Evolutionary conservation across 208 protist genomes (phyloP), one percentile per base, ranked within the genome.

Genomic region (Trypanosoma congolense): DNA sequence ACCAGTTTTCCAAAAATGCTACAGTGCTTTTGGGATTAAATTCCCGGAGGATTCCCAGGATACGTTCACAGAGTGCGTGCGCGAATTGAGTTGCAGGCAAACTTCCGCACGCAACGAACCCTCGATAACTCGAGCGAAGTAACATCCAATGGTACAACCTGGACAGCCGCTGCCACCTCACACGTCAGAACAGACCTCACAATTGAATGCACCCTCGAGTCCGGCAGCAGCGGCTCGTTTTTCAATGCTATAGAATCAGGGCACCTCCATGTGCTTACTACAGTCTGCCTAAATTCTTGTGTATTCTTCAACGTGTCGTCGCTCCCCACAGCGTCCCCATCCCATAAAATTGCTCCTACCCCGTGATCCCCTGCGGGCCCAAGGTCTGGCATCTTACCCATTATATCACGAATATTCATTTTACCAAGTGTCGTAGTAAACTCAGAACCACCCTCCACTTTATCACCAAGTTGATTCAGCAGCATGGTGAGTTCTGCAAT

Each of bases 1-100:
- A 28, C 49, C 29, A 56, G n/a, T 64, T 49, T 16, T 47, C 47
- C 12, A 64, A 26, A 22, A 64, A 64, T 8, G 38, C 36, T 24
- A 31, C 31, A 6, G 48, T 16, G 10, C 28, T 22, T 38, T 40
- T 12, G 5, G 40, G 10, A 4, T 9, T 26, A 42, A 33, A 56
- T 5, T 48, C 24, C 22, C 29, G 22, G 19, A 56, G 14, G 16
- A 9, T 21, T 26, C 50, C 41, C 29, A 21, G 28, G 12, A 50
- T 18, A 46, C 14, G 38, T 10, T n/a, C n/a, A n/a, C n/a, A n/a
- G n/a, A 9, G 18, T 19, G 4, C 33, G 24, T 18, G 28, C 4
- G 3, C 16, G 41, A 16, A 33, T 42, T 16, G 4, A 65, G 4
- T 26, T 56, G 49, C 28, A 66, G 22, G 26, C 58, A 21, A n/a